Conservation (phyloP, 352 stramenopile genomes). For the Phytophthora pinifolia region DNA sequence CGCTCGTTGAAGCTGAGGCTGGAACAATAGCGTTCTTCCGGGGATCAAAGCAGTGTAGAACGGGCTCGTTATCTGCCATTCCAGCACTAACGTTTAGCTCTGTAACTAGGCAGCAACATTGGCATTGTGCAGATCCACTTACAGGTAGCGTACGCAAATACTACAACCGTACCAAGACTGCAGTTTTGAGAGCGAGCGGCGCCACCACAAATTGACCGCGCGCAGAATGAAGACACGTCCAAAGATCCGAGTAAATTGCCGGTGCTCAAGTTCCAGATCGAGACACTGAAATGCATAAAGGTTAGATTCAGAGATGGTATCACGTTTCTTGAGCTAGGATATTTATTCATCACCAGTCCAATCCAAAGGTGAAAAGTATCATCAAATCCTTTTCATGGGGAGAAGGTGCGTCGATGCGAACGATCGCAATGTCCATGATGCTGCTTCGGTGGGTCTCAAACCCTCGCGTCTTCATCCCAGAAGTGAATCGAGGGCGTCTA, state of each 20-base stretch:
- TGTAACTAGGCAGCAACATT: neutral
- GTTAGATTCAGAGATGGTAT: neutral
- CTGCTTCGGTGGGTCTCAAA: slow-evolving; percentile 38
- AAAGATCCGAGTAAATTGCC: slow-evolving; percentile 30
- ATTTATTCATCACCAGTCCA: slow-evolving; percentile 43
- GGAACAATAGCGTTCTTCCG: slow-evolving; percentile 8
- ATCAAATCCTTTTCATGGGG: slow-evolving; percentile 2
- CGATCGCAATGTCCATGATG: slow-evolving; percentile 28
- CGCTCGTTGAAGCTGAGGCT: neutral
- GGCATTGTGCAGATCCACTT: slow-evolving; percentile 9
- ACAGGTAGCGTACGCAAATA: slow-evolving; percentile 53
- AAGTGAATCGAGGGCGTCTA: slow-evolving; percentile 40
- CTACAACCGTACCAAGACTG: slow-evolving; percentile 5
- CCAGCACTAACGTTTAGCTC: neutral
- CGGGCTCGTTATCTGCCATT: slow-evolving; percentile 26
- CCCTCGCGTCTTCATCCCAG: slow-evolving; percentile 53
- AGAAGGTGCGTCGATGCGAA: slow-evolving; percentile 4
- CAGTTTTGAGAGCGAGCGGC: neutral
- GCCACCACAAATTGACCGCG: slow-evolving; percentile 37
- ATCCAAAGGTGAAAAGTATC: slow-evolving; percentile 48
- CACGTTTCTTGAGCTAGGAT: neutral
- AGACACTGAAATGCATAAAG: slow-evolving; percentile 27
- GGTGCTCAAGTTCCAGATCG: slow-evolving; percentile 45
- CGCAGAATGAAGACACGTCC: slow-evolving; percentile 24
- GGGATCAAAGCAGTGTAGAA: slow-evolving; percentile 20